These are phyloP conservation scores for Royoungia palumana DNA, from an alignment of 768 basidiomycete genomes.

Conservation along the genomic window DNA sequence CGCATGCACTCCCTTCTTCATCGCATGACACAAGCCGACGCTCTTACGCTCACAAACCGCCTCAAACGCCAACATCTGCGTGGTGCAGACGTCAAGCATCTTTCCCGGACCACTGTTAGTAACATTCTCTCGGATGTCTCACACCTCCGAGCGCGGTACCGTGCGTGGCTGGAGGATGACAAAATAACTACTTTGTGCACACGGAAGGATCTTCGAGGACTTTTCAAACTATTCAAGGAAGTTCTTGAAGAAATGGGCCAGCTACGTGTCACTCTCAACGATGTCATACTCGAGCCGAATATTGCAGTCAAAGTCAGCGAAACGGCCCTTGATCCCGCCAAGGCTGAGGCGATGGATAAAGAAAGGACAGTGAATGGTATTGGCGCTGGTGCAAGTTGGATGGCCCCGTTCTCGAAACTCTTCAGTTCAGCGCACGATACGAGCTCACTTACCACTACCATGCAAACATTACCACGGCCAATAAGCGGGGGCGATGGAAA, in stretches of 20 bases:
- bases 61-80: constrained; percentile 87
- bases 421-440: constrained; percentile 44
- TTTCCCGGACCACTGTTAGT: constrained; percentile 79
- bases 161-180: constrained; percentile 71
- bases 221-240: constrained; percentile 86
- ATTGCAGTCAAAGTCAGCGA: constrained; percentile 72
- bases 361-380: constrained; percentile 31
- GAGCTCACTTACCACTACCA: constrained; percentile 4
- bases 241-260: constrained; percentile 78
- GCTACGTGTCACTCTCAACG: constrained; percentile 80
- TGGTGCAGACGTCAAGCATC: constrained; percentile 80
- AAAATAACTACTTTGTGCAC: constrained; percentile 58
- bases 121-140: constrained; percentile 68
- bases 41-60: constrained; percentile 82
- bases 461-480: constrained; percentile 28
- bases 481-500: constrained; percentile 23
- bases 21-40: constrained; percentile 71
- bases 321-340: constrained; percentile 58
- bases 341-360: constrained; percentile 41
- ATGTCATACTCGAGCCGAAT: constrained; percentile 84
- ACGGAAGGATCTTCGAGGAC: constrained; percentile 73
- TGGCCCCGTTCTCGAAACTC: constrained; percentile 80
- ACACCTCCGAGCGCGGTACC: constrained; percentile 70
- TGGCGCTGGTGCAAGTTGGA: constrained; percentile 59
- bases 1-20: constrained; percentile 62